Conservation (phyloP, 164 flowering plant species). For the Annona cherimola region DNA sequence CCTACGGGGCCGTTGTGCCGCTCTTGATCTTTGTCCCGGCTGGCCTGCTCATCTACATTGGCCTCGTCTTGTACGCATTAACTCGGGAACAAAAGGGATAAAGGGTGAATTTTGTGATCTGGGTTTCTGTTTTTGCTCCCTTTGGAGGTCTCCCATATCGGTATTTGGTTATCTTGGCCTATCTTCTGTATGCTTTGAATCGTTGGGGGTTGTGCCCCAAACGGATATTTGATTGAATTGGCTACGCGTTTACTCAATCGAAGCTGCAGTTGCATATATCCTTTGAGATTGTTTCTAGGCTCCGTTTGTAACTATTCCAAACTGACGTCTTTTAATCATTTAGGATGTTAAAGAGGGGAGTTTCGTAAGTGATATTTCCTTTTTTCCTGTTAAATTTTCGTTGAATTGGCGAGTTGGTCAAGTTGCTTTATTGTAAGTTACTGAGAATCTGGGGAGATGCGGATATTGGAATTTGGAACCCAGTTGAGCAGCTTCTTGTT, state of each 20-base stretch:
- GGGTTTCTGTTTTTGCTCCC: background rate
- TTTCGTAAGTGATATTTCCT: background rate
- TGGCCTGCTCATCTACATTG: constrained; percentile 53
- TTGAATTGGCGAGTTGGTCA: background rate
- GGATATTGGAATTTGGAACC: background rate
- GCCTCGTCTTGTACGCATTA: constrained; percentile 50
- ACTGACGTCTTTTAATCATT: background rate
- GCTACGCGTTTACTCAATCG: background rate
- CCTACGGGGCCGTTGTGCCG: constrained; percentile 53
- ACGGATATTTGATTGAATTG: background rate
- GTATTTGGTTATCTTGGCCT: background rate
- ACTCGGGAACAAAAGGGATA: background rate
- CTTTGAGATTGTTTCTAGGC: background rate
- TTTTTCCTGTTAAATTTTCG: background rate
- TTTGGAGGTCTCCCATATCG: background rate
- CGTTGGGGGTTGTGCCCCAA: background rate
- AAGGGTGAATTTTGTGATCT: background rate
- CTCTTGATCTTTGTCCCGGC: constrained; percentile 56
- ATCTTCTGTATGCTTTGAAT: background rate
- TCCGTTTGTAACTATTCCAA: background rate
- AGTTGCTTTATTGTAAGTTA: background rate
- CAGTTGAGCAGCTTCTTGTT: background rate
- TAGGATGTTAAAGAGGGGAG: background rate
- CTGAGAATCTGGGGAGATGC: background rate
- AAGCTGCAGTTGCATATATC: background rate